A percentile compares a stretch with the other conserved stretches of the same genome.
These are phyloP conservation scores for Yarrowia deformans DNA, from an alignment of 805 yeast genomes.

Conservation along the genomic window DNA sequence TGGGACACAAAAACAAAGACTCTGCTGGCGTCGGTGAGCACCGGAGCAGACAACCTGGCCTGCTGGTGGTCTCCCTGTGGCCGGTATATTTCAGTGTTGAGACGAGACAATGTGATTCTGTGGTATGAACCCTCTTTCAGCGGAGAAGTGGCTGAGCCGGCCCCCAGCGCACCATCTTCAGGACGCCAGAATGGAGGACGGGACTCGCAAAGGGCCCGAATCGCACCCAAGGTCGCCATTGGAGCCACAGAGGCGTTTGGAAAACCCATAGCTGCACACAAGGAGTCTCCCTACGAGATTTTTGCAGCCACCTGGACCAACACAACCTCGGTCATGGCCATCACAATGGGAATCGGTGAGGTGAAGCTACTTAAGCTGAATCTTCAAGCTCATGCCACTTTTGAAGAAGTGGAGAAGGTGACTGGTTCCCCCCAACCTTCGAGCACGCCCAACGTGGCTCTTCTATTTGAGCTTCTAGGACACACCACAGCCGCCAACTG, in stretches of 20 bases:
- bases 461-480: constrained; percentile 45
- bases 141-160: constrained; percentile 42
- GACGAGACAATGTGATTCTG: constrained; percentile 28
- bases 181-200: constrained; percentile 15
- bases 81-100: constrained; percentile 52
- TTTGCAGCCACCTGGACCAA: constrained; percentile 51
- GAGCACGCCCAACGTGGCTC: constrained; percentile 6
- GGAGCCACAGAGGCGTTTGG: constrained; percentile 9
- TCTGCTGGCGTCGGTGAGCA: constrained; percentile 49
- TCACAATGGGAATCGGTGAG: constrained; percentile 60
- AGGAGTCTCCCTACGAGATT: constrained; percentile 49
- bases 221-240: constrained; percentile 3
- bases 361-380: constrained; percentile 45
- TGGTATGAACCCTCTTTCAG: constrained; percentile 49
- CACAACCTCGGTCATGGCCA: constrained; percentile 51
- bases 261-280: constrained; percentile 40
- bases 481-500: constrained; percentile 62
- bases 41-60: constrained; percentile 43
- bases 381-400: constrained; percentile 12
- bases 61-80: constrained; percentile 59
- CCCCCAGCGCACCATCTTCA: not conserved
- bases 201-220: not conserved
- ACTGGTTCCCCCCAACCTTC: not conserved
- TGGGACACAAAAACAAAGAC: constrained; percentile 56
- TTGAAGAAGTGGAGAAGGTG: constrained; percentile 29